These are phyloP conservation scores for Coccinonectria pachysandricola DNA, from an alignment of 2,329 filamentous ascomycete genomes.

Conservation along the genomic window DNA sequence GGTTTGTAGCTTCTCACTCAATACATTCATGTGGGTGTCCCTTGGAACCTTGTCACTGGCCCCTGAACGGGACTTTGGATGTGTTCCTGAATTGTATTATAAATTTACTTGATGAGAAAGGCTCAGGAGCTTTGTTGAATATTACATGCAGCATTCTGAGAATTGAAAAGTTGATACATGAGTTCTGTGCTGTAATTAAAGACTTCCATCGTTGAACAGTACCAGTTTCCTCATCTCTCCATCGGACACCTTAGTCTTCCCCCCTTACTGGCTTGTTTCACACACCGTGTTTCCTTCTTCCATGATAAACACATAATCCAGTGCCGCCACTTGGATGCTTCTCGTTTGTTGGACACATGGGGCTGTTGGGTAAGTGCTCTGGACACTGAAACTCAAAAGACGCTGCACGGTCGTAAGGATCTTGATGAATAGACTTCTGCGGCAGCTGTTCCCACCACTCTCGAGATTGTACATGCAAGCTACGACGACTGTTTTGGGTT, in stretches of 20 bases:
- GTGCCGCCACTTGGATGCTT: conserved; percentile 34
- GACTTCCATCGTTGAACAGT: no score
- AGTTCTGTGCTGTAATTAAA: no score
- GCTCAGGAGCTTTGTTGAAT: no score
- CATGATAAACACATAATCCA: conserved; percentile 41
- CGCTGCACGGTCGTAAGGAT: conserved; percentile 6
- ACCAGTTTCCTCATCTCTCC: no score
- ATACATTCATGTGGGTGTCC: no score
- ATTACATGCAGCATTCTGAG: no score
- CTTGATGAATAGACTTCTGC: conserved; percentile 11
- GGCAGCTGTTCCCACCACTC: conserved; percentile 29
- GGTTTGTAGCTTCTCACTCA: no score
- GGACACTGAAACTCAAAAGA: conserved; percentile 39
- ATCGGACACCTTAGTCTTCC: not conserved
- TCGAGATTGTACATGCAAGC: conserved; percentile 14
- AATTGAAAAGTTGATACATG: not conserved
- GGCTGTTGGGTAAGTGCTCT: conserved; percentile 40
- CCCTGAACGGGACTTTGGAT: no score
- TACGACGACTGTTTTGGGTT: conserved; percentile 12
- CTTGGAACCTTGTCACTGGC: no score
- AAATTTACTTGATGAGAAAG: no score
- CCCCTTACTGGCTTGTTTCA: not conserved
- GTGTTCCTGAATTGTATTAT: no score
- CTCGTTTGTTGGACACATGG: conserved; percentile 40
- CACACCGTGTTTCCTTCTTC: conserved; percentile 21